These are phyloP conservation scores for Scheffersomyces parashehatae DNA, from an alignment of 1,139 yeast species.

Conservation along the genomic window DNA sequence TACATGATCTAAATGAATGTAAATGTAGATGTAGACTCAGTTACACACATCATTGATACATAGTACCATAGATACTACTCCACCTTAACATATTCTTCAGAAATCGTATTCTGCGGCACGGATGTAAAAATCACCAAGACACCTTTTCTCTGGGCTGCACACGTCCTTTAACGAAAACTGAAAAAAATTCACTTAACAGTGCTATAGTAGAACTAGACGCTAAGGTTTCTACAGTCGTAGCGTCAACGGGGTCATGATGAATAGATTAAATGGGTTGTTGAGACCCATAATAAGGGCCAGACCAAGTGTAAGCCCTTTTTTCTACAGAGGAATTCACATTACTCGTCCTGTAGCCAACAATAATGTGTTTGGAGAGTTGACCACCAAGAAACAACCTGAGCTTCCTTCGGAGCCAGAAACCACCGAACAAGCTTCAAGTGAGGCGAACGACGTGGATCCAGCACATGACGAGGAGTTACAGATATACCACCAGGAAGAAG, in stretches of 20 bases:
- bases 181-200: conserved; percentile 2
- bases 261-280: conserved; percentile 1
- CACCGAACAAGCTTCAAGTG: conserved; percentile 9
- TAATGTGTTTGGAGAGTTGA: conserved; percentile 30
- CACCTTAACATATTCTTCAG: too few species aligned
- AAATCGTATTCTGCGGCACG: not conserved
- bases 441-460: conserved; percentile 18
- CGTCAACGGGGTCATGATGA: conserved; percentile 2
- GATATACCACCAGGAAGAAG: conserved; percentile 32
- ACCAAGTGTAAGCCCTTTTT: not conserved
- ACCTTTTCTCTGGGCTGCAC: conserved; percentile 3
- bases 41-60: too few species aligned
- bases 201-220: too few species aligned
- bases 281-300: not conserved
- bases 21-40: too few species aligned
- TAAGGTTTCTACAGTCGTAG: not conserved
- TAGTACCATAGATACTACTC: too few species aligned
- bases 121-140: not conserved
- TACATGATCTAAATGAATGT: too few species aligned
- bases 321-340: conserved; percentile 5
- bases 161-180: not conserved
- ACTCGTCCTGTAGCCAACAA: conserved; percentile 12
- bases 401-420: conserved; percentile 8
- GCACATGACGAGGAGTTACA: conserved; percentile 37
- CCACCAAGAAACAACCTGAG: conserved; percentile 17